Base-by-base conservation (phyloP, 164 flowering plant genomes). In the Annona cherimola region DNA sequence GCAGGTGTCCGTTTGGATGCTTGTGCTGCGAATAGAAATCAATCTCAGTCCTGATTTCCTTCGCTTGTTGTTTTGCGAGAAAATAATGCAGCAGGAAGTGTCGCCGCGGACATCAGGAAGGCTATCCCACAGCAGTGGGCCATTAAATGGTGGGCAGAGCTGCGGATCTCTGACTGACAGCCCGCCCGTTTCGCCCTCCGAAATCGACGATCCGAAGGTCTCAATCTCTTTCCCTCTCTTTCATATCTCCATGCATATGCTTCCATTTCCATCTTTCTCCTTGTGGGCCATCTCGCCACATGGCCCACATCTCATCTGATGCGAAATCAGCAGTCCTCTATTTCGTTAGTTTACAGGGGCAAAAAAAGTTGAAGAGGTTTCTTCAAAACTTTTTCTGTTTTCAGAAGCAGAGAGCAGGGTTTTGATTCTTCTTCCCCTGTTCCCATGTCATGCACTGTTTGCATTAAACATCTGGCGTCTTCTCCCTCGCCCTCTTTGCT, bases 81-180 rank as follows among this genome's bases (percentile, higher is more conserved):
- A 6, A 50, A 46, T 8, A 50, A 50, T 59, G 68, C 82, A 85
- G 89, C 96, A 95, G 76, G 99, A 92, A 69, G 96, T 89, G 45
- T 95, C 99, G 18, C 97, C 98, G 5, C 84, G 85, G 39, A 89
- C 96, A 1, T 95, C 98, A 18, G 99, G 97, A 11, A 79, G 99
- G 70, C 87, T 91, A 3, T 92, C 99, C 0, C 97, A 93, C 80
- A 91, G 99, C 81, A 95, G 99, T 60, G 97, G 99, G 12, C 97
- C 97, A 65, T 80, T 88, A 35, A 88, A 83, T 45, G 92, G 87
- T 39, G 80, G 87, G 2, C 84, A 81, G 55, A 79, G 85, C 80
- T 78, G 84, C 66, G 94, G 96, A 57, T 89, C 97, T 45, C 74
- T 90, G 12, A 87, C 97, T 0, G 99, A 90, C 73, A 95, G 98